phyloP scores from a whole-genome alignment of 805 yeast genomes.

The Candida tibetensis region DNA sequence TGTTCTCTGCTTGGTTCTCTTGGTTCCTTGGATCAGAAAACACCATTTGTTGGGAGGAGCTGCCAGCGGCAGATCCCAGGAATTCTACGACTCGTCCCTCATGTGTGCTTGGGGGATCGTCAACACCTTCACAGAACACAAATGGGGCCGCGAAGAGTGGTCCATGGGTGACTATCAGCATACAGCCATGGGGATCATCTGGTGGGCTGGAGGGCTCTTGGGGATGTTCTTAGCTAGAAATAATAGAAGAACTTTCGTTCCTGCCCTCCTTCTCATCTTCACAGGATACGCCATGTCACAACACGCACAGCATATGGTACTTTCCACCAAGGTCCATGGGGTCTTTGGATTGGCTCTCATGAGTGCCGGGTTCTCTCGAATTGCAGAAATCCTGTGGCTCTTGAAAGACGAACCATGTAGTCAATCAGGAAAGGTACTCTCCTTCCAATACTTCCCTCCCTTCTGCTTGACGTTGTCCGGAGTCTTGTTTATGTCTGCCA shows the following conservation, averaged over 20 bases:
- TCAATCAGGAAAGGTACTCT: conserved; percentile 43
- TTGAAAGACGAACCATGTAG: conserved; percentile 55
- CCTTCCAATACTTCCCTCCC: conserved; percentile 88
- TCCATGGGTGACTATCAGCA: conserved; percentile 92
- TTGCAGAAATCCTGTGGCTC: conserved; percentile 77
- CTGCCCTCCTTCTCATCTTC: conserved; percentile 75
- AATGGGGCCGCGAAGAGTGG: conserved; percentile 92
- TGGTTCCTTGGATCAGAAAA: conserved; percentile 71
- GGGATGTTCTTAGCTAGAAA: conserved; percentile 73
- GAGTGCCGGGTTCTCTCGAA: conserved; percentile 72
- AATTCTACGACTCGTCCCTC: conserved; percentile 74
- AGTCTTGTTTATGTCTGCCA: conserved; percentile 85
- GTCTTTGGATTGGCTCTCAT: conserved; percentile 82
- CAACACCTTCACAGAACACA: conserved; percentile 93
- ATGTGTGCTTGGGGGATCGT: conserved; percentile 91
- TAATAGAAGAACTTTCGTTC: conserved; percentile 66
- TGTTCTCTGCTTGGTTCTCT: conserved; percentile 60
- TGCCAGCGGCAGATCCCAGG: conserved; percentile 53
- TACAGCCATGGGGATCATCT: conserved; percentile 92
- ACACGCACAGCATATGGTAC: conserved; percentile 70
- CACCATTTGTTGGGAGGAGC: conserved; percentile 14
- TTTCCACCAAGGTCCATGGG: conserved; percentile 84
- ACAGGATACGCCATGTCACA: conserved; percentile 96
- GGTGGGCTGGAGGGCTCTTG: conserved; percentile 93
- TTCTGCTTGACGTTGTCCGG: conserved; percentile 78